Conservation (phyloP, 306 rosid genomes). For the Rubus idaeus region DNA sequence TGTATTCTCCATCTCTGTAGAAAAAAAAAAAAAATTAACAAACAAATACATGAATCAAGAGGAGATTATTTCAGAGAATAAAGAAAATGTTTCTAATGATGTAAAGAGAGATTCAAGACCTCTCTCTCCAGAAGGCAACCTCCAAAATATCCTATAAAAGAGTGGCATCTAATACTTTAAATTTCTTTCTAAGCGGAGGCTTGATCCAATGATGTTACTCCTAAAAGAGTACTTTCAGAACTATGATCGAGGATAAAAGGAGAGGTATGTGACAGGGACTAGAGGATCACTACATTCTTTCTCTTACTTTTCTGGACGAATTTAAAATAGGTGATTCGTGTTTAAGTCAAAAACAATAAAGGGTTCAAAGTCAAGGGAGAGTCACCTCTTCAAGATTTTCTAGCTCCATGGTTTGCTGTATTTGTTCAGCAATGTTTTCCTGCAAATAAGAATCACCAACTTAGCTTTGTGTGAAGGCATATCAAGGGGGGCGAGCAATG, state of each 20-base stretch:
- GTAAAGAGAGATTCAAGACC: not conserved
- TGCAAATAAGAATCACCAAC: conserved; percentile 32
- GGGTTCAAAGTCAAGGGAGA: conserved; percentile 6
- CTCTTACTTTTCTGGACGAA: not conserved
- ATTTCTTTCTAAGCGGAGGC: not conserved
- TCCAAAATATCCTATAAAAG: not conserved
- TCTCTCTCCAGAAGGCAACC: not conserved
- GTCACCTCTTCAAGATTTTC: conserved; percentile 96
- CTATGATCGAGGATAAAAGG: not conserved
- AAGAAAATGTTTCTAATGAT: not conserved
- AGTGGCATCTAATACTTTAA: not conserved
- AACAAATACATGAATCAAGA: not conserved
- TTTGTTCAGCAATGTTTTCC: conserved; percentile 82
- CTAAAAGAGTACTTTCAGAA: not conserved
- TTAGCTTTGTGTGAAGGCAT: conserved; percentile 12
- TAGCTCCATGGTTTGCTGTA: conserved; percentile 89
- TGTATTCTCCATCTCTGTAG: conserved; percentile 78
- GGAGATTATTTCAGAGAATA: not conserved
- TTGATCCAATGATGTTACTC: not conserved
- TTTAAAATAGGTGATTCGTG: not conserved
- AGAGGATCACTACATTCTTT: not conserved
- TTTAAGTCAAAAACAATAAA: not conserved
- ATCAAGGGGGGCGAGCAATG: conserved; percentile 20
- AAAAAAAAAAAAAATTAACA: not conserved
- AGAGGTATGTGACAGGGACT: not conserved